These are phyloP conservation scores for Phycomyces nitens DNA, from an alignment of 192 early-diverging fungal genomes.

Conservation along the genomic window DNA sequence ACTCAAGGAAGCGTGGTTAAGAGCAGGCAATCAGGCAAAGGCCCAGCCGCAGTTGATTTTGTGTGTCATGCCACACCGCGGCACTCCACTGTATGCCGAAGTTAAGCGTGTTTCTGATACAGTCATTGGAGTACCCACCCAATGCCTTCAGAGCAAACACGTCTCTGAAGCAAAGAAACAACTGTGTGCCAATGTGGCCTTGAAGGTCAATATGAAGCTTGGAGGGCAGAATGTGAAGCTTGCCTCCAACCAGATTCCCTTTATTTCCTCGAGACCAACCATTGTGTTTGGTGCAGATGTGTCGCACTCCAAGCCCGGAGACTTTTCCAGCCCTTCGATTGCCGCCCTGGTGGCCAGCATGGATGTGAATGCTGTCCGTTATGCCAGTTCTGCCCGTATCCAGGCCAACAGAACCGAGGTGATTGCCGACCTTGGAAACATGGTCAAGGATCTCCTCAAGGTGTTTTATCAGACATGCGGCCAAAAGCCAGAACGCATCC, in stretches of 20 bases:
- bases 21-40: conserved; percentile 59
- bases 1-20: conserved; percentile 67
- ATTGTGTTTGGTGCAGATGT: conserved; percentile 90
- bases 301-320: conserved; percentile 77
- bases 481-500: conserved; percentile 70
- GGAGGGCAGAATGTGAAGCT: conserved; percentile 85
- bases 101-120: conserved; percentile 89
- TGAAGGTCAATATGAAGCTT: conserved; percentile 93
- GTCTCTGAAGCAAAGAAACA: conserved; percentile 72
- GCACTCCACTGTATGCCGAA: conserved; percentile 72
- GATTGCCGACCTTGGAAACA: conserved; percentile 60
- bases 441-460: conserved; percentile 63
- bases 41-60: conserved; percentile 76
- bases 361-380: conserved; percentile 59
- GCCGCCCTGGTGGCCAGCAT: conserved; percentile 71
- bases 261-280: conserved; percentile 70
- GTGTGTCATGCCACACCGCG: conserved; percentile 79
- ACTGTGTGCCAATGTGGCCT: conserved; percentile 92
- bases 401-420: conserved; percentile 70
- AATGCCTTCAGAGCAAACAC: conserved; percentile 86
- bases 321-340: conserved; percentile 64
- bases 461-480: conserved; percentile 62
- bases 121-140: conserved; percentile 81
- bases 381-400: conserved; percentile 58
- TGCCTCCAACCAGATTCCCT: conserved; percentile 53